Conservation (phyloP, 2,329 filamentous ascomycete species). For the Apiospora malaysiana region DNA sequence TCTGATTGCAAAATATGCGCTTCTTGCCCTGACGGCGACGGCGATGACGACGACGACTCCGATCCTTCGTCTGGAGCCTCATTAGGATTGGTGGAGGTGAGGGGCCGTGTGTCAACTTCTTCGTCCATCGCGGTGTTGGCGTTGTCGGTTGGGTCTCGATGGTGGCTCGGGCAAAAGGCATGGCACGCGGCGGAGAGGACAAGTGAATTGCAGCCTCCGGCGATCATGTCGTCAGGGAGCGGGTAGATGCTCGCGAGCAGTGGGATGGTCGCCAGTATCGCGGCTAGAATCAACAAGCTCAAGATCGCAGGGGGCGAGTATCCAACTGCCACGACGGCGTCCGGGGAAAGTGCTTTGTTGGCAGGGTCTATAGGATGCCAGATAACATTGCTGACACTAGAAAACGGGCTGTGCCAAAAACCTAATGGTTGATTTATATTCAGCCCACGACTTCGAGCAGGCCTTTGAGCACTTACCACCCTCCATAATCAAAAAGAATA, state of each 20-base stretch:
- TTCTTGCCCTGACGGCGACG: not conserved
- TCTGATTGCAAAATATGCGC: not conserved
- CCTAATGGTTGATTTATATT: too few species aligned
- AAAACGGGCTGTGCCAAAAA: too few species aligned
- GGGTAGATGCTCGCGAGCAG: not conserved
- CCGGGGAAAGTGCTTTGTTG: not conserved
- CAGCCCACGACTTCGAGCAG: too few species aligned
- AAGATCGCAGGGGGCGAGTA: not conserved
- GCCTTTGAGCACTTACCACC: conserved; percentile 6
- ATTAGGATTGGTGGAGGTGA: too few species aligned
- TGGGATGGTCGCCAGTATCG: not conserved
- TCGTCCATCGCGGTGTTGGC: too few species aligned
- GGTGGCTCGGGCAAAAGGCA: too few species aligned
- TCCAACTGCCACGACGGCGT: not conserved
- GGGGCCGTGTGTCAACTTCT: too few species aligned
- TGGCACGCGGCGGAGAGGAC: not conserved
- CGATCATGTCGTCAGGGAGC: not conserved
- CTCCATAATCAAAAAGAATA: not conserved
- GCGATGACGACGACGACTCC: too few species aligned
- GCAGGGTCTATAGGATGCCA: too few species aligned
- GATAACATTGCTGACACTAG: too few species aligned
- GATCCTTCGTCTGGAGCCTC: too few species aligned
- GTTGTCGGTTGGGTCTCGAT: too few species aligned
- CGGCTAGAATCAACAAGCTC: not conserved
- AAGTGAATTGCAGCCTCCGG: not conserved